Conservation (phyloP, 2,329 filamentous ascomycete species). For the Cladophialophora carrionii region DNA sequence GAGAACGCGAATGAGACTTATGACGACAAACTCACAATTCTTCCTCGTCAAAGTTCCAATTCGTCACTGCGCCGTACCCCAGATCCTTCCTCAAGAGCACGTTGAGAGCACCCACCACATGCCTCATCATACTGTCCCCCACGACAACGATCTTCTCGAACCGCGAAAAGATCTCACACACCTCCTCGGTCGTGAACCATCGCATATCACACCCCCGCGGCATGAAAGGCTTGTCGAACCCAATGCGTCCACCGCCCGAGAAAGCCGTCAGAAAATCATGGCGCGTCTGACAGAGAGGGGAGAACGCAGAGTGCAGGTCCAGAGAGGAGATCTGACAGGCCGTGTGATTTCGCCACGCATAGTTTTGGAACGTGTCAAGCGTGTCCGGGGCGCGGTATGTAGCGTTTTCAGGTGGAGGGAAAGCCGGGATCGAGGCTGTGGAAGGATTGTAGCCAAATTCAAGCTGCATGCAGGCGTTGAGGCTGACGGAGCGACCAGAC, state of each 20-base stretch:
- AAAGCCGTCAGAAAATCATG: conserved; percentile 48
- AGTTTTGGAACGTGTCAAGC: conserved; percentile 48
- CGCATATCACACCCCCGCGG: conserved; percentile 53
- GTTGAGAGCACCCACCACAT: conserved; percentile 54
- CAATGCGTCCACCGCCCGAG: conserved; percentile 52
- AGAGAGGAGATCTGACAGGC: conserved; percentile 52
- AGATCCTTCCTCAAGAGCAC: conserved; percentile 53
- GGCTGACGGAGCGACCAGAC: conserved; percentile 12
- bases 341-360: conserved; percentile 48
- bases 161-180: conserved; percentile 51
- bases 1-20: not conserved
- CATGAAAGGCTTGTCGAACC: conserved; percentile 52
- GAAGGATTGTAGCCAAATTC: conserved; percentile 4
- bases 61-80: conserved; percentile 55
- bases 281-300: conserved; percentile 46
- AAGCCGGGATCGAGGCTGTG: conserved; percentile 24
- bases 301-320: conserved; percentile 48
- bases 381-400: conserved; percentile 40
- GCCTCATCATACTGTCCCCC: conserved; percentile 56
- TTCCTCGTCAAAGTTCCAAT: conserved; percentile 54
- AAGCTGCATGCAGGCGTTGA: conserved; percentile 5
- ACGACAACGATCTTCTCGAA: conserved; percentile 55
- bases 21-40: conserved; percentile 44
- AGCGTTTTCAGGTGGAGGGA: conserved; percentile 39
- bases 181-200: conserved; percentile 53